Evolutionary conservation across 768 basidiomycete genomes (phyloP).

Genomic region (Termitomyces sp.): DNA sequence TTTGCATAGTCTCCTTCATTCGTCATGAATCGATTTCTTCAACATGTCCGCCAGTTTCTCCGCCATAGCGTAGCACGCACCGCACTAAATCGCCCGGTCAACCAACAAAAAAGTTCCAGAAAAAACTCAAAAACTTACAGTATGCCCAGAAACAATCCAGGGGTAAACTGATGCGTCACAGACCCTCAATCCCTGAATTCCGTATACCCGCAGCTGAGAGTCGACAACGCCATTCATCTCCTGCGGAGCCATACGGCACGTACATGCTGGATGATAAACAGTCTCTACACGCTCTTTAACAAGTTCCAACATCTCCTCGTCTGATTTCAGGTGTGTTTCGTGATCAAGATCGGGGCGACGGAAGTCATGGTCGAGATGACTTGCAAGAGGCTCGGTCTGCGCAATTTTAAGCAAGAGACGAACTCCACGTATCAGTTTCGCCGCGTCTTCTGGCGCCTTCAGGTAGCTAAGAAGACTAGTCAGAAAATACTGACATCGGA

Average conservation of each 20-base stretch:
- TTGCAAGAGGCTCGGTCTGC: constrained; percentile 30
- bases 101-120: background rate
- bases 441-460: constrained; percentile 31
- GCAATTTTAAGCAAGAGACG: constrained; percentile 30
- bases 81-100: constrained; percentile 1
- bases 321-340: constrained; percentile 26
- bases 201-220: constrained; percentile 39
- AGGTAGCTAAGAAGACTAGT: constrained; percentile 28
- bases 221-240: constrained; percentile 42
- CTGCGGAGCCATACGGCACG: constrained; percentile 42
- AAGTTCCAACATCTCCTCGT: constrained; percentile 35
- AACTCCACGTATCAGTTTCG: constrained; percentile 34
- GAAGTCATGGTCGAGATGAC: constrained; percentile 27
- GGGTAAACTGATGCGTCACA: constrained; percentile 40
- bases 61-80: constrained; percentile 14
- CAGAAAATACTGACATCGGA: background rate
- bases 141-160: constrained; percentile 37
- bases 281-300: constrained; percentile 40
- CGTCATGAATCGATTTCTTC: constrained; percentile 4
- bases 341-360: constrained; percentile 32
- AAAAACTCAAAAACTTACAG: constrained; percentile 19
- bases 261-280: constrained; percentile 41
- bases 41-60: constrained; percentile 14
- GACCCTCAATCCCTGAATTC: constrained; percentile 37
- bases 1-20: background rate